Evolutionary conservation across 352 stramenopile genomes (phyloP).

Genomic region (Phytophthora capsici): DNA sequence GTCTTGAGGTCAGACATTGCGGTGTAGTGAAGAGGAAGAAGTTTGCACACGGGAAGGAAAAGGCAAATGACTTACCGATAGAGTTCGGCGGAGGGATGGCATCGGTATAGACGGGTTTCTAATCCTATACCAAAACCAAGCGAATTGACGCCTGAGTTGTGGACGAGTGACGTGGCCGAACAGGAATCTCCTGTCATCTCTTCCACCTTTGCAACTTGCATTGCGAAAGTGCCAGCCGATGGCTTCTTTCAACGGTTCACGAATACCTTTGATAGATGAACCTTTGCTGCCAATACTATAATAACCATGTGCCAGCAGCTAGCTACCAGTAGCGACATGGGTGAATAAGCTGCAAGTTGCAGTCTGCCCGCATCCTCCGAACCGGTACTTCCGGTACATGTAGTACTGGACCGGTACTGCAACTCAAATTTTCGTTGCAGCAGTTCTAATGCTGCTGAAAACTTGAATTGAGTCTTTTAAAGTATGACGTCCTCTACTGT

Average conservation of each 20-base stretch:
- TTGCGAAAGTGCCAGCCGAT: too few species aligned
- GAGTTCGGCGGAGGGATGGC: not conserved
- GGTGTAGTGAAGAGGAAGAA: not conserved
- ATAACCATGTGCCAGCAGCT: too few species aligned
- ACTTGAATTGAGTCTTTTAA: conserved; percentile 24
- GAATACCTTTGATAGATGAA: too few species aligned
- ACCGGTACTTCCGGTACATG: too few species aligned
- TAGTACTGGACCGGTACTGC: too few species aligned
- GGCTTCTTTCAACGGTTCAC: too few species aligned
- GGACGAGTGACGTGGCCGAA: conserved; percentile 18
- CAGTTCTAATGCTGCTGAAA: not conserved
- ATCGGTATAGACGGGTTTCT: conserved; percentile 21
- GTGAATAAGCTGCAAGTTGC: too few species aligned
- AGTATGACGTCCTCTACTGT: conserved; percentile 14
- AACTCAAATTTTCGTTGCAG: not conserved
- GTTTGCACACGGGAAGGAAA: conserved; percentile 32
- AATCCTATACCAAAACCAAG: conserved; percentile 14
- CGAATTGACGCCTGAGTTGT: not conserved
- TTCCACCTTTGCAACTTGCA: not conserved
- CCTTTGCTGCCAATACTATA: too few species aligned
- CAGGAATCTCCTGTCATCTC: conserved; percentile 4
- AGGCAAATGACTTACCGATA: conserved; percentile 47
- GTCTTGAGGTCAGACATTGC: conserved; percentile 86
- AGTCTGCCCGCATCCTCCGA: too few species aligned
- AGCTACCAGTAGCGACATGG: too few species aligned